Evolutionary conservation across 2,329 filamentous ascomycete species (phyloP), one percentile per base, ranked within the genome.

Genomic region (Apiospora sp.): DNA sequence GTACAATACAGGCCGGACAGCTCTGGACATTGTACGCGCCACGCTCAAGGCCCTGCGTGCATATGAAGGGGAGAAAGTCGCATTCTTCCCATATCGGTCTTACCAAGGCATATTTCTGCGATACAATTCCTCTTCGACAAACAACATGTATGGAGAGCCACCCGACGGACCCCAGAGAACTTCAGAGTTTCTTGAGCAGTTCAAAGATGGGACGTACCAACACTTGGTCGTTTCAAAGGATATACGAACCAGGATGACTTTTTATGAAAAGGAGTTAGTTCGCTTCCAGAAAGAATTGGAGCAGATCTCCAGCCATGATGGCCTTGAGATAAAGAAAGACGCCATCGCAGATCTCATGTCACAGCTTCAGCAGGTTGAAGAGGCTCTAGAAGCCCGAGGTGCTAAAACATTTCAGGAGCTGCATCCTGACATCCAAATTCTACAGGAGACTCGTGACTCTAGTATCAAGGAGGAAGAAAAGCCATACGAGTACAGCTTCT

Each of bases 381-480:
- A 83, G 2, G 76, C 80, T 1, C 82, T 96, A 27, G 58, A 92
- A 1, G 80, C 82, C 4, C 89, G 86, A 72, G 90, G 88, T 0
- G 93, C 88, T 2, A 94, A 94, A 81, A 87, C 88, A 0, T 95
- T 93, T 78, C 78, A 81, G 16, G 88, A 95, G 67, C 82, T 94
- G 8, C 81, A 92, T 79, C 92, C 92, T 0, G 83, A 89, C 1
- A 80, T 86, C 72, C 79, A 82, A 37, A 76, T 78, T 1, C 72
- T 49, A 54, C 43, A 58, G n/a, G 58, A 69, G 24, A 22, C 22
- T 22, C 34, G 10, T n/a, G 22, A 34, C 69, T 19, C 41, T 34
- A 67, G 22, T 58, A 74, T 16, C 61, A 34, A 73, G 37, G 76
- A 79, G 46, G 58, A 41, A 4, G 43, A 74, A 5, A 79, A 81